Percentiles rank a stretch among this genome's conserved stretches.
phyloP scores from a whole-genome alignment of 768 basidiomycete genomes.

The Thelephora aurantiotincta region DNA sequence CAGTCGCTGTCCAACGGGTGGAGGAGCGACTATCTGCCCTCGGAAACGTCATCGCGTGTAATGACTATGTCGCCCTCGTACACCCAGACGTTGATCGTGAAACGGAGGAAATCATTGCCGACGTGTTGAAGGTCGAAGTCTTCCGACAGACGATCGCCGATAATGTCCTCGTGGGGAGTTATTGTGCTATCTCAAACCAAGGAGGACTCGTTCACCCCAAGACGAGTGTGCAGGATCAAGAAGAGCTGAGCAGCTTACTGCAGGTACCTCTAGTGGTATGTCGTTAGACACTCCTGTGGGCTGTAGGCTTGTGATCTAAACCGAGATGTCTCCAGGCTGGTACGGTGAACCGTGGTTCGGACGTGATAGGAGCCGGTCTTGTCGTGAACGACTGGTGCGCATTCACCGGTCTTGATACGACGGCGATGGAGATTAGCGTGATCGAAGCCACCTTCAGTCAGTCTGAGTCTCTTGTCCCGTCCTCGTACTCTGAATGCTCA shows the following conservation, averaged over 20 bases:
- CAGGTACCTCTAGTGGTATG: conserved; percentile 91
- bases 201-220: conserved; percentile 97
- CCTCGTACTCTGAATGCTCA: conserved; percentile 1
- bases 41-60: conserved; percentile 97
- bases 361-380: conserved; percentile 92
- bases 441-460: conserved; percentile 95
- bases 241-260: conserved; percentile 86
- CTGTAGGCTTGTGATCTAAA: neutral
- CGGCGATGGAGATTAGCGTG: conserved; percentile 97
- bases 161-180: conserved; percentile 93
- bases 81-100: conserved; percentile 97
- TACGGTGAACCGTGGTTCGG: conserved; percentile 96
- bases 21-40: conserved; percentile 96
- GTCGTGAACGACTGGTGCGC: conserved; percentile 99
- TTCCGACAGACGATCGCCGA: conserved; percentile 96
- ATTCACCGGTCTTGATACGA: conserved; percentile 97
- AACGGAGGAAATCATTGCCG: conserved; percentile 99
- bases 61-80: conserved; percentile 97
- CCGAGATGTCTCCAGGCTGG: conserved; percentile 49
- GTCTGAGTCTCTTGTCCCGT: conserved; percentile 20
- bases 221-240: conserved; percentile 94
- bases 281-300: conserved; percentile 8
- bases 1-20: conserved; percentile 89
- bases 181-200: conserved; percentile 91
- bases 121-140: conserved; percentile 97